Evolutionary conservation across 176 grass and related monocot species (phyloP).

Genomic region (Raddia distichophylla): DNA sequence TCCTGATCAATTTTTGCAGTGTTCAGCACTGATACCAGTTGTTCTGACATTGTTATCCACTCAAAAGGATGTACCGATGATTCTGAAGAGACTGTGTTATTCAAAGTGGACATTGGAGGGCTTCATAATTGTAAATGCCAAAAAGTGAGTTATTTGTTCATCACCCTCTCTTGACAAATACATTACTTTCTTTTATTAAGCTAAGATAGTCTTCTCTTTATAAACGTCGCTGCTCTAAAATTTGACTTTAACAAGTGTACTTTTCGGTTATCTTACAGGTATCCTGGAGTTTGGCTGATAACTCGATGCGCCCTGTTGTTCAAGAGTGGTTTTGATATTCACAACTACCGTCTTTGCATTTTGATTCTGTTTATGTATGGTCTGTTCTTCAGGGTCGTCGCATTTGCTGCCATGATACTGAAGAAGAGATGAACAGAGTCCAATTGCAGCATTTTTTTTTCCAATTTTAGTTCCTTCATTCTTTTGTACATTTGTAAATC

Average conservation of each 20-base stretch:
- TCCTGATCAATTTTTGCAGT: slow-evolving; percentile 46
- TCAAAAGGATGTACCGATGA: slow-evolving; percentile 49
- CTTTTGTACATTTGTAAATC: slow-evolving; percentile 49
- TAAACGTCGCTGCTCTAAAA: neutral
- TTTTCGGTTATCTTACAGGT: slow-evolving; percentile 48
- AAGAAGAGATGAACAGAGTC: slow-evolving; percentile 62
- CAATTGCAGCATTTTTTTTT: slow-evolving; percentile 31
- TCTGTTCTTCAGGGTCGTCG: slow-evolving; percentile 74
- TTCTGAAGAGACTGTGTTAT: slow-evolving; percentile 65
- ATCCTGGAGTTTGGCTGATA: slow-evolving; percentile 95
- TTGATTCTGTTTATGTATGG: slow-evolving; percentile 79
- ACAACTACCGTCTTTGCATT: slow-evolving; percentile 72
- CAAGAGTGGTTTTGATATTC: slow-evolving; percentile 57
- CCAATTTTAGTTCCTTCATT: slow-evolving; percentile 41
- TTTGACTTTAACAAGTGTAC: neutral
- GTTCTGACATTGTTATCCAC: slow-evolving; percentile 77
- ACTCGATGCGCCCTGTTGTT: slow-evolving; percentile 72
- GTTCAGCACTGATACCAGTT: slow-evolving; percentile 75
- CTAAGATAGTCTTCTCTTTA: neutral
- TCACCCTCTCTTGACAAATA: neutral
- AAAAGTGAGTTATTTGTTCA: slow-evolving; percentile 45
- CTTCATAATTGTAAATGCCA: slow-evolving; percentile 80
- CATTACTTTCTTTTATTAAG: neutral
- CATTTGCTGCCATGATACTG: slow-evolving; percentile 74
- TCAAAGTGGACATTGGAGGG: slow-evolving; percentile 87